Conservation (phyloP, 371 early-diverging fungal species). For the Capillidium heterosporum region DNA sequence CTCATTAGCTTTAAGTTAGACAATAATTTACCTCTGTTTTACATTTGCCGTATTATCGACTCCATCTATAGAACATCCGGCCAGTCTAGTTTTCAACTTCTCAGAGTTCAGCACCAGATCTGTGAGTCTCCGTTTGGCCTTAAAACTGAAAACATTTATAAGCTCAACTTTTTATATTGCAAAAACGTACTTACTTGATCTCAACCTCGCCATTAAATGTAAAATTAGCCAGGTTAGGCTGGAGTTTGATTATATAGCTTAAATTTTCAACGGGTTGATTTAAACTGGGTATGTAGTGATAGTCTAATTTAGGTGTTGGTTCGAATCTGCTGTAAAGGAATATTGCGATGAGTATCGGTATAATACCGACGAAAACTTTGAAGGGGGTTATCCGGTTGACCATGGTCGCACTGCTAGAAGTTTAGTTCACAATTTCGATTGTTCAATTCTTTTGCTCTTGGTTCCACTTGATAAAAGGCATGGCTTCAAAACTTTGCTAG, state of each 20-base stretch:
- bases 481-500: not conserved
- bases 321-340: too few species aligned
- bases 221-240: constrained; percentile 33
- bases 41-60: constrained; percentile 10
- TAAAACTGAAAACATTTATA: constrained; percentile 11
- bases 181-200: constrained; percentile 12
- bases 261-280: constrained; percentile 43
- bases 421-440: not conserved
- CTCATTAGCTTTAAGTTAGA: not conserved
- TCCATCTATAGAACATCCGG: constrained; percentile 8
- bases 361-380: too few species aligned
- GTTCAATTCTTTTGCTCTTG: not conserved
- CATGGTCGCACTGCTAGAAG: not conserved
- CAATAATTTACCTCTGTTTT: not conserved
- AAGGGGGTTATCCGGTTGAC: too few species aligned
- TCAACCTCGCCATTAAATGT: constrained; percentile 8
- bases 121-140: constrained; percentile 28
- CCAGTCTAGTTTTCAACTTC: constrained; percentile 21
- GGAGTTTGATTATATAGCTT: constrained; percentile 52
- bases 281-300: not conserved
- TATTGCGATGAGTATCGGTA: too few species aligned
- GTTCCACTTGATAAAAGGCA: not conserved
- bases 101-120: constrained; percentile 38
- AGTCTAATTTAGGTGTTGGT: not conserved
- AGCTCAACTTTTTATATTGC: not conserved